Base-by-base conservation (phyloP, 306 rosid genomes). In the Vachellia pachyceras region DNA sequence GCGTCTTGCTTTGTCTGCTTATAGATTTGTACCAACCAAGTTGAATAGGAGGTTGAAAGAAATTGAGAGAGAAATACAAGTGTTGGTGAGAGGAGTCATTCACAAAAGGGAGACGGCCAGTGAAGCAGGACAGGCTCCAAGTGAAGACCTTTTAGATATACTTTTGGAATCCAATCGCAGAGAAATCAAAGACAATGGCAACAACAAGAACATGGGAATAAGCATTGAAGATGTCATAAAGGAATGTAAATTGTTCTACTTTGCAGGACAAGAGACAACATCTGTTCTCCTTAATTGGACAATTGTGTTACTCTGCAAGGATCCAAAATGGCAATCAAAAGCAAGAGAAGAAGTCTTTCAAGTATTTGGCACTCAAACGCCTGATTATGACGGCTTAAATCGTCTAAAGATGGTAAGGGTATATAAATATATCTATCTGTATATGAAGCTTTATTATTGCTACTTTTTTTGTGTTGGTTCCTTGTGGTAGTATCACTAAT, bases 231-330 rank as follows among this genome's bases (percentile, higher is more conserved):
- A 11, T 71, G 41, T 82, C 17, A 75, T 86, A 3, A 76, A 71
- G 83, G 83, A 47, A 68, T 82, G 84, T 5, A 83, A 83, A 73
- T 25, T 81, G 4, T 86, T 86, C 60, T 86, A 83, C 83, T 20
- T 76, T 23, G 89, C 83, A 0, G 89, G 89, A 4, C 89, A 83
- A 68, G 89, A 83, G 35, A 80, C 81, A 1, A 73, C 87, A 3
- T 73, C 77, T 18, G 72, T 37, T 18, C 35, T 86, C 14, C 55
- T 86, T 6, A 52, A 75, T 72, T 83, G 87, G 89, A 77, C 83
- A 14, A 33, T 86, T 29, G 40, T 83, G 41, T 36, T 83, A 9
- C 18, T 86, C 2, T 57, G 78, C 1, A 45, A 45, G 49, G 36
- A 57, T 49, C 73, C 55, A 13, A 14, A 77, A 4, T 86, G 87